Base-by-base conservation (phyloP, 805 yeast species). In the Barnettozyma pratensis region DNA sequence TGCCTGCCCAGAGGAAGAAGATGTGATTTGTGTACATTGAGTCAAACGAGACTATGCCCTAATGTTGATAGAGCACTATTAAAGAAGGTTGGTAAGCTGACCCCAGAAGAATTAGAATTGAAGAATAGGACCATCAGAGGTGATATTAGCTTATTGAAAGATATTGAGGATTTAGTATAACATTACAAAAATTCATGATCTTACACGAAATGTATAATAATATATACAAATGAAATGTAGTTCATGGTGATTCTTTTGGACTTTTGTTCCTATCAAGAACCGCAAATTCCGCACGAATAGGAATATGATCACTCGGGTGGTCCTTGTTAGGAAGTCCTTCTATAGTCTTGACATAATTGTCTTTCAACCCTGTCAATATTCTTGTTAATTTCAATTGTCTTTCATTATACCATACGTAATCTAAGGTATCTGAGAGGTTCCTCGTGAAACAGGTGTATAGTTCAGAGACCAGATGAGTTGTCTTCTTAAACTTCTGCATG, bases 11-110 rank as follows among this genome's bases (percentile, higher is more conserved):
- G 83, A 47, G 81, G 82, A 5, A 67, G 73, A 42, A 73, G 85
- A 52, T 89, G 97, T 65, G 91, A 84, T 58, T 54, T 83, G 6
- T 89, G 97, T 57, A 59, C 76, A 4, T 66, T 83, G 57, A 79
- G 77, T 12, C 66, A 61, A 46, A 69, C 70, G 27, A 77, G 74
- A 0, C 57, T 85, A 2, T 88, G 96, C 56, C 72, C 77, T 36
- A 76, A 79, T 35, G 81, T 73, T 12, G 81, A 82, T 57, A 69
- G 71, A 42, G 73, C 73, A 30, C 50, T 79, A 34, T 47, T 76
- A 48, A 63, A 58, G 39, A 65, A 65, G 36, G 59, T 55, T 4
- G 58, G 55, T 26, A 64, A 60, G 7, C 52, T 63, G 39, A 54
- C 52, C 25, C 43, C 38, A 1, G 58, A 52, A n/a, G 61, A 56